Evolutionary conservation across 345 rosid genomes (phyloP), one percentile per base, ranked within the genome.

Genomic region (Populus ilicifolia): DNA sequence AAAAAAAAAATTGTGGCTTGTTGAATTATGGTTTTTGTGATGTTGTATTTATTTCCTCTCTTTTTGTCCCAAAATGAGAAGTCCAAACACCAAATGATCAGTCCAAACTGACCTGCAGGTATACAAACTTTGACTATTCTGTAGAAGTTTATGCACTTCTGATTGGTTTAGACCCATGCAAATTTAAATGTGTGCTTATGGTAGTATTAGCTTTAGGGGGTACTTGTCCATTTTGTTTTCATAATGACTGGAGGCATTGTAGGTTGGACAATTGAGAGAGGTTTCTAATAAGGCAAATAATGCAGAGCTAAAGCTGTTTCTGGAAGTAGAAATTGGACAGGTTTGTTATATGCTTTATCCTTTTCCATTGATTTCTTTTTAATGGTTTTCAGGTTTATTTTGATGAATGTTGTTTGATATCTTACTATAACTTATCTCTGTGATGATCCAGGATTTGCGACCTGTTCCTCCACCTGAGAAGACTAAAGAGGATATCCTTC

Each of bases 191-290:
- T 10, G 29, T 59, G 64, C 59, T 23, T 23, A 59, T 59, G 5
- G 64, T 67, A 33, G 70, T n/a, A 16, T 36, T 67, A 67, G 46
- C 13, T 36, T 16, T 67, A 14, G 44, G 64, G 63, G 64, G 64
- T 16, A n/a, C 63, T 59, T 33, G 33, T 65, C 69, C 18, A 13
- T 18, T 41, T 56, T 54, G 12, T 30, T 59, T n/a, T 21, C 41
- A 30, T 69, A 70, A 77, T 38, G 35, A 6, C 23, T 21, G 21
- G 50, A 56, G 68, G 38, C 54, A 70, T 74, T 86, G 83, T 82
- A 96, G 99, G 99, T 94, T 78, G 99, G 97, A 70, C 97, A 90
- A 75, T 78, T 96, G 82, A 91, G 90, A 80, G 99, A 96, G 78
- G 90, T 89, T 44, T 89, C 91, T 17, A 93, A 91, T 82, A 94